Base-by-base conservation (phyloP, 116 monocot species). In the Phalaenopsis hybrid region DNA sequence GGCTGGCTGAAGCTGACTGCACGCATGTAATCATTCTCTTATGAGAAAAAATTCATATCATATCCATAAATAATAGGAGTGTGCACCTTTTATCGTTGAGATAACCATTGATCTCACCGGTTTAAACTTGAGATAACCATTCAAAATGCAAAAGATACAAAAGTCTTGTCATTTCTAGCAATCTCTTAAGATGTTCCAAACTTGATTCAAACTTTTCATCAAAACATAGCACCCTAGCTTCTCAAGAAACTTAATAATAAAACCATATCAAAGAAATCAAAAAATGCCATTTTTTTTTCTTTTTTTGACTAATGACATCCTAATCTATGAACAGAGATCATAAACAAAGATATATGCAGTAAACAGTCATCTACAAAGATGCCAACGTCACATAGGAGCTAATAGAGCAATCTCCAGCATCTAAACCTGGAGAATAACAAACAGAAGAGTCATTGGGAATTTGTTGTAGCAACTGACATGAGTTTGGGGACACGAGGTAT, bases 401-500 rank as follows among this genome's bases (percentile, higher is more conserved):
- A 41, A 16, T 72, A 37, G 72, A 72, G 16, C 33, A 72, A 16
- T 72, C 41, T 72, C 16, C 16, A 41, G 65, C 23, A 25, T 21
- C 21, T 1, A 25, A 23, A 37, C 5, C 72, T 72, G 72, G 72
- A 37, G 72, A 33, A 72, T 41, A 72, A 41, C 72, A 72, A 72
- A 72, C 72, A 72, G 72, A 72, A 72, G 72, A 72, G 28, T 72
- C 41, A 37, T 37, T 33, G 4, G 72, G 72, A 41, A 72, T 43
- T 16, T 72, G 37, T 41, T 52, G 84, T 13, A 90, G 82, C 5
- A 82, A 73, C 23, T 81, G 45, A 52, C 90, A 90, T 0, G 90
- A 88, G 11, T 84, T 58, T 7, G 90, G 90, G 9, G 31, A 44
- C 7, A 90, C 88, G 20, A 31, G 48, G 17, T 84, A 86, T 0